phyloP scores from a whole-genome alignment of 2,329 filamentous ascomycete species.

The Tolypocladium ovalisporum region DNA sequence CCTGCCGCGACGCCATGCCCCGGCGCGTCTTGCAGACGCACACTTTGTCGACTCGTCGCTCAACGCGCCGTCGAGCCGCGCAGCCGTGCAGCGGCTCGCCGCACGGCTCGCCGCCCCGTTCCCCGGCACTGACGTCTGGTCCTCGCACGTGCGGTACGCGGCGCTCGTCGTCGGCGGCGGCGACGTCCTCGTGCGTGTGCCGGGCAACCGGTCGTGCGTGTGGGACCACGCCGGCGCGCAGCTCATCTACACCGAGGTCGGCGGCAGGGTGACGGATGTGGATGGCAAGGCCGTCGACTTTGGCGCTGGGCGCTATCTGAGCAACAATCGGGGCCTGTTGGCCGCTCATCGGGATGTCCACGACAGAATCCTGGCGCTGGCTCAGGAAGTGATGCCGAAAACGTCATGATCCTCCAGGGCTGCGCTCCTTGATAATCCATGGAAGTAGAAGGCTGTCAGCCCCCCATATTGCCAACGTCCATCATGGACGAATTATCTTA shows the following conservation, averaged over 20 bases:
- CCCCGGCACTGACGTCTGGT: constrained; percentile 27
- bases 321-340: constrained; percentile 22
- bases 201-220: constrained; percentile 16
- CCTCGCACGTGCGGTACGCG: constrained; percentile 27
- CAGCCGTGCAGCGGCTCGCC: constrained; percentile 19
- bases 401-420: background rate
- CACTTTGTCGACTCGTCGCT: constrained; percentile 23
- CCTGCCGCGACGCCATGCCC: constrained; percentile 10
- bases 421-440: background rate
- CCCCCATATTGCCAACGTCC: background rate
- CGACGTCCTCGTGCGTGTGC: constrained; percentile 22
- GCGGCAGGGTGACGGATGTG: constrained; percentile 41
- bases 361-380: constrained; percentile 22
- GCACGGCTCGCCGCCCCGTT: constrained; percentile 17
- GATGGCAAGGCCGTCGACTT: constrained; percentile 25
- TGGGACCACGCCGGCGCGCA: constrained; percentile 50
- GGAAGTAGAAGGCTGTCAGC: background rate
- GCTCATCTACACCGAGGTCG: constrained; percentile 43
- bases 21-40: constrained; percentile 9
- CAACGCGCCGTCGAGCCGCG: constrained; percentile 19
- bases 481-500: background rate
- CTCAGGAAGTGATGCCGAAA: constrained; percentile 7
- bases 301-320: constrained; percentile 21
- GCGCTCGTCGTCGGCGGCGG: constrained; percentile 24
- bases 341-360: constrained; percentile 35